Evolutionary conservation across 2,329 filamentous ascomycete genomes (phyloP).

Genomic region (Sclerotinia spermophila): DNA sequence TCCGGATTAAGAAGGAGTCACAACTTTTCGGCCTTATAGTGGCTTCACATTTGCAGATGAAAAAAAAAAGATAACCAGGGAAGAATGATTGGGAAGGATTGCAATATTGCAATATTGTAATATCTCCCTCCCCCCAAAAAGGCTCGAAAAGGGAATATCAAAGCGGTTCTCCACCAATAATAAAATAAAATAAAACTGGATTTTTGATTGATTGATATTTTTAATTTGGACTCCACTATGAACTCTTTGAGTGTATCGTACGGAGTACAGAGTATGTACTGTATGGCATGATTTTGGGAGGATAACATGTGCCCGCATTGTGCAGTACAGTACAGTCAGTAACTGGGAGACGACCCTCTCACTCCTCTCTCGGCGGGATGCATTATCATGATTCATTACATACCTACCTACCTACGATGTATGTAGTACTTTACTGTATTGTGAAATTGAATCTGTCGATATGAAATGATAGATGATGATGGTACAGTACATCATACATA

Average conservation of each 20-base stretch:
- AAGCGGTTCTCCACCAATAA: not conserved
- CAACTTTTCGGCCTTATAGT: slow-evolving; percentile 1
- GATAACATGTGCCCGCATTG: not conserved
- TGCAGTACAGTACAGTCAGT: not conserved
- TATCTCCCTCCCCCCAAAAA: too few relatives aligned
- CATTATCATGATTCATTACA: not conserved
- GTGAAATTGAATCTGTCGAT: not conserved
- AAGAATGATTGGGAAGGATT: not conserved
- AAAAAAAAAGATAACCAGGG: not conserved
- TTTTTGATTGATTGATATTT: slow-evolving; percentile 15
- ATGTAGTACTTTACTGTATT: not conserved
- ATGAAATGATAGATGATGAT: not conserved
- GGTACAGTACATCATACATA: too few relatives aligned
- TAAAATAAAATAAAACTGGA: not conserved
- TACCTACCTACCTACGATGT: too few relatives aligned
- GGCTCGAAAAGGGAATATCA: not conserved
- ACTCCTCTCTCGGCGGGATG: not conserved
- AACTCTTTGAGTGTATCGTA: not conserved
- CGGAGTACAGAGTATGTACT: too few relatives aligned
- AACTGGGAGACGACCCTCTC: not conserved
- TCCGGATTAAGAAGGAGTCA: not conserved
- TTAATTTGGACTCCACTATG: not conserved
- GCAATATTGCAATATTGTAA: too few relatives aligned
- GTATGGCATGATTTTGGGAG: not conserved
- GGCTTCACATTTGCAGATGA: slow-evolving; percentile 3